Evolutionary conservation across 192 early-diverging fungal species (phyloP), one percentile per base, ranked within the genome.

Genomic region (Dissophora ornata): DNA sequence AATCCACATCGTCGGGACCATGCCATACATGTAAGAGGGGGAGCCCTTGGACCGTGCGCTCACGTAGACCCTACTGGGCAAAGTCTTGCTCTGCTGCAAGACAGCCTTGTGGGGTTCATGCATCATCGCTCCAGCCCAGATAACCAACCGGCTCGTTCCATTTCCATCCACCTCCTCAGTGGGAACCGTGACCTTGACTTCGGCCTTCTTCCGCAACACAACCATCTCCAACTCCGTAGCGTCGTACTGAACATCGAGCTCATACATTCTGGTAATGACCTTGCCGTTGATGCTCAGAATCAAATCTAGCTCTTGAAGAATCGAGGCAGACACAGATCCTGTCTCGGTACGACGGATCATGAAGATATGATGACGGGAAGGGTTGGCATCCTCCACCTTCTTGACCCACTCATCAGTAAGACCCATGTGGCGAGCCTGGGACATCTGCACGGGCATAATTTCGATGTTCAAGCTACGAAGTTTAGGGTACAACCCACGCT

Each of bases 71-170:
- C 86, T 81, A n/a, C 88, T 89, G 6, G 90, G 90, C 15, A 90
- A 73, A 1, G 79, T 84, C 34, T 86, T 88, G 62, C 85, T 83
- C 68, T 90, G 89, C 74, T 88, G 89, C 45, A 88, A 48, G 24
- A 90, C 82, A 15, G 90, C 89, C 65, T 87, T 88, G 79, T 90
- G 86, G 29, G 91, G 90, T 57, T 87, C 85, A 57, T 94, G 91
- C 71, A 95, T 80, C 22, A 87, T 83, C 11, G 90, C 93, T 19
- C 95, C 95, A 4, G 93, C 91, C 95, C 95, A 97, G 53, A 89
- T 83, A 30, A 96, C 89, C 10, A 95, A 80, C 58, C 90, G 89
- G 21, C 81, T 85, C 6, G 87, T 91, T 40, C 85, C 88, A 61
- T 82, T 79, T 28, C 85, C 83, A 49, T 82, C 83, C 32, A 84